A percentile compares a stretch with the other conserved stretches of the same genome.
These are phyloP conservation scores for Prosopis cineraria DNA, from an alignment of 306 rosid species.

Conservation along the genomic window DNA sequence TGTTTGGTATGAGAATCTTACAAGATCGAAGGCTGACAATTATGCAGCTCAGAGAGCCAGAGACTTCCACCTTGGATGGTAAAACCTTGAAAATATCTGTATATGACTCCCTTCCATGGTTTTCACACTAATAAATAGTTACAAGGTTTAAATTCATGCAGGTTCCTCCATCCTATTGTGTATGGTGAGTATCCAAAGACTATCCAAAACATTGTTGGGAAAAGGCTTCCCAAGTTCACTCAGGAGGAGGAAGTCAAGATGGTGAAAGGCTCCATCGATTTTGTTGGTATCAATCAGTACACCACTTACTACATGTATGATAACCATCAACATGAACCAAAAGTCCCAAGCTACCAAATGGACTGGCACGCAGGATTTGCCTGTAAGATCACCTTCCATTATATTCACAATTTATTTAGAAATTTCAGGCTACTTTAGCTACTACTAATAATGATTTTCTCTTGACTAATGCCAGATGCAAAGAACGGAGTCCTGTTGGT, in stretches of 20 bases:
- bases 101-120: not conserved
- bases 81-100: slow-evolving; percentile 31
- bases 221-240: slow-evolving; percentile 85
- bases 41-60: slow-evolving; percentile 95
- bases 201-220: slow-evolving; percentile 70
- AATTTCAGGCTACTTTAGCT: not conserved
- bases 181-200: slow-evolving; percentile 94
- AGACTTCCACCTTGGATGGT: slow-evolving; percentile 96
- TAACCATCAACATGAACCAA: slow-evolving; percentile 56
- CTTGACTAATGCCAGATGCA: slow-evolving; percentile 54
- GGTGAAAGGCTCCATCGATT: slow-evolving; percentile 84
- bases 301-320: slow-evolving; percentile 73
- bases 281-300: slow-evolving; percentile 82
- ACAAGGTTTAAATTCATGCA: slow-evolving; percentile 30
- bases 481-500: slow-evolving; percentile 84
- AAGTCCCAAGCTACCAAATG: slow-evolving; percentile 65
- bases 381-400: slow-evolving; percentile 57
- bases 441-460: slow-evolving; percentile 9
- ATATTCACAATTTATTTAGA: not conserved
- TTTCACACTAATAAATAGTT: not conserved
- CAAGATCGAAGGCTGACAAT: slow-evolving; percentile 81
- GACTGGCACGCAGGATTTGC: slow-evolving; percentile 91
- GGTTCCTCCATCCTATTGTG: slow-evolving; percentile 92
- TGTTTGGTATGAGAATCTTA: slow-evolving; percentile 92
- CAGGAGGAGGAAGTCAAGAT: slow-evolving; percentile 75